These are phyloP conservation scores for Chaetomium sp. DNA, from an alignment of 2,329 filamentous ascomycete genomes.

Conservation along the genomic window DNA sequence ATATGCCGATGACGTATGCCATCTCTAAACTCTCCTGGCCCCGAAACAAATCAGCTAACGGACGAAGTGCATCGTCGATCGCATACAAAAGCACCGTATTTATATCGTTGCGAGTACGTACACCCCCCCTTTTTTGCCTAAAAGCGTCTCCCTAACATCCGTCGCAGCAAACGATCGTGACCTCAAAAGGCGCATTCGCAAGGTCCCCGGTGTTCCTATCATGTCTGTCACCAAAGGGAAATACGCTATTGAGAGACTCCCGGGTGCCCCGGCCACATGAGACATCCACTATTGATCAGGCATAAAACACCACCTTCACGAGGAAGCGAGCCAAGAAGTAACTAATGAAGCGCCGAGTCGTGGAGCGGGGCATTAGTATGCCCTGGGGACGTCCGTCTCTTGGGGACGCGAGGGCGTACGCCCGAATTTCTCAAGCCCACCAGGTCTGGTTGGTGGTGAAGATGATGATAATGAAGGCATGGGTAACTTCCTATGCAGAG, in stretches of 20 bases:
- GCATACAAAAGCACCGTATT: conserved; percentile 67
- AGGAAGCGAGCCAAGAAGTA: neutral
- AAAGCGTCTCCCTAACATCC: neutral
- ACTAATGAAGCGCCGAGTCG: neutral
- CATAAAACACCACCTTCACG: neutral
- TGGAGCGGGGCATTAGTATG: too few species aligned
- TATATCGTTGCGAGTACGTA: conserved; percentile 66
- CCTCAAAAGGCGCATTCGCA: conserved; percentile 74
- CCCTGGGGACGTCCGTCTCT: too few species aligned
- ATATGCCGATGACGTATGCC: conserved; percentile 54
- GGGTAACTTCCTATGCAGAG: too few species aligned
- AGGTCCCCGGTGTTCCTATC: conserved; percentile 63
- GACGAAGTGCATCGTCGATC: conserved; percentile 67
- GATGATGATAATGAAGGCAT: too few species aligned
- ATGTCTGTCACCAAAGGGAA: conserved; percentile 82
- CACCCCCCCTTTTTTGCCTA: conserved; percentile 20
- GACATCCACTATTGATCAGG: neutral
- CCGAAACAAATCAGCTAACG: conserved; percentile 41
- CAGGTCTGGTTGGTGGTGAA: too few species aligned
- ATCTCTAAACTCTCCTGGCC: neutral
- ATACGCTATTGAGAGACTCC: conserved; percentile 88
- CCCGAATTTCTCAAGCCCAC: too few species aligned
- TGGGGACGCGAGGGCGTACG: too few species aligned
- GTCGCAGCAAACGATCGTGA: conserved; percentile 60
- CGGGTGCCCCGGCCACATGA: conserved; percentile 68